A percentile compares a stretch with the other conserved stretches of the same genome.
phyloP scores from a whole-genome alignment of 1,284 basidiomycete species.

The Irpex sp. region DNA sequence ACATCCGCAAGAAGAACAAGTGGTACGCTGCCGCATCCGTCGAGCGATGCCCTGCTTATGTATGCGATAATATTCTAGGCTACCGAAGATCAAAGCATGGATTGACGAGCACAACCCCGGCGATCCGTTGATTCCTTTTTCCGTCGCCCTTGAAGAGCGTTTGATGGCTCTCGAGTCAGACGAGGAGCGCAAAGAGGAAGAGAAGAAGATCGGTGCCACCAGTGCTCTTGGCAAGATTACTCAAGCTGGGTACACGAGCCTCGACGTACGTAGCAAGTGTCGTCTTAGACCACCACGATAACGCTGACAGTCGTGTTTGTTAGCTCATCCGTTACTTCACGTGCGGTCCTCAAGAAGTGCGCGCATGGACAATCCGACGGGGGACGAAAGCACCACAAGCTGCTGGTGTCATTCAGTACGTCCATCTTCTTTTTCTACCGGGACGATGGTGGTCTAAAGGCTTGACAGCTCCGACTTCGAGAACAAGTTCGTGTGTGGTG shows the following conservation, averaged over 20 bases:
- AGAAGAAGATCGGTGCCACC: constrained; percentile 67
- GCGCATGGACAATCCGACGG: constrained; percentile 96
- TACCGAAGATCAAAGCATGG: constrained; percentile 98
- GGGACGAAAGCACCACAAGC: constrained; percentile 96
- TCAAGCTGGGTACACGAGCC: constrained; percentile 82
- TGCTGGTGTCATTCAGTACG: constrained; percentile 97
- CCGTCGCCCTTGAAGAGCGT: constrained; percentile 93
- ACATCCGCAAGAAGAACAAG: constrained; percentile 98
- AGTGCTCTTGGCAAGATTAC: constrained; percentile 90
- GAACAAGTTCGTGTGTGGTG: constrained; percentile 99
- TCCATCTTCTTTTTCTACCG: constrained; percentile 15
- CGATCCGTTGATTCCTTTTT: constrained; percentile 96
- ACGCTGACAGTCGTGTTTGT: background rate
- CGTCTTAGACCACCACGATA: no score
- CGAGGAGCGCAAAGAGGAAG: constrained; percentile 77
- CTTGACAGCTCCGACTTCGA: constrained; percentile 81
- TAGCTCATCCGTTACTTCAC: constrained; percentile 96
- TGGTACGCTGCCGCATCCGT: constrained; percentile 51
- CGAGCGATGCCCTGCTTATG: background rate
- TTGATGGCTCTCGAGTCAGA: constrained; percentile 59
- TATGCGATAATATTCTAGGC: constrained; percentile 38
- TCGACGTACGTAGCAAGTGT: constrained; percentile 55
- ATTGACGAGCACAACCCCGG: constrained; percentile 97
- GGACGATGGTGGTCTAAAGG: constrained; percentile 3
- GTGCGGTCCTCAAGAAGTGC: constrained; percentile 93